phyloP scores from a whole-genome alignment of 2,329 filamentous ascomycete species.

The Diplocarpon mali region DNA sequence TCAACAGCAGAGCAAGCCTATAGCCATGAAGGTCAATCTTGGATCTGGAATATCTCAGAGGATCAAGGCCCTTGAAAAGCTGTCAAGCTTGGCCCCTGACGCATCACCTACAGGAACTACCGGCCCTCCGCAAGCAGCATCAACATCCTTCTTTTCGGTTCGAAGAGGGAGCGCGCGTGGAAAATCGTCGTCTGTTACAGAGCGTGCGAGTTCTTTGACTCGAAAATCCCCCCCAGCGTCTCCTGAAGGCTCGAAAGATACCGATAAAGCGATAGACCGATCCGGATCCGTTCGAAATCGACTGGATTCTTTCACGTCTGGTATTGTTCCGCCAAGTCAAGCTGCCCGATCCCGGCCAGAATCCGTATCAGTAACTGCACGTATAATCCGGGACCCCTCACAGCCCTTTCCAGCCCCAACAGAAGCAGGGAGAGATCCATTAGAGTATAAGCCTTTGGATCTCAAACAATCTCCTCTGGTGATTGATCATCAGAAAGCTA shows the following conservation, averaged over 20 bases:
- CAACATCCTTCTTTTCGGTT: slow-evolving; percentile 48
- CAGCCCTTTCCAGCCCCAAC: slow-evolving; percentile 32
- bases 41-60: slow-evolving; percentile 87
- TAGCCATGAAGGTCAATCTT: slow-evolving; percentile 67
- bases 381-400: slow-evolving; percentile 59
- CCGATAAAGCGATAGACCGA: slow-evolving; percentile 22
- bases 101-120: slow-evolving; percentile 8
- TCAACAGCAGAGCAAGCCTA: slow-evolving; percentile 37
- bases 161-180: slow-evolving; percentile 32
- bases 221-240: slow-evolving; percentile 30
- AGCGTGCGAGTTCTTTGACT: slow-evolving; percentile 29
- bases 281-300: slow-evolving; percentile 23
- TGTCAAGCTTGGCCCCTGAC: slow-evolving; percentile 38
- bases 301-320: slow-evolving; percentile 18
- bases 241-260: slow-evolving; percentile 38
- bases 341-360: slow-evolving; percentile 45
- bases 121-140: slow-evolving; percentile 31
- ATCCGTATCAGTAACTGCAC: slow-evolving; percentile 79
- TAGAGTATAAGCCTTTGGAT: slow-evolving; percentile 39
- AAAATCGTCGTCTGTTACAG: slow-evolving; percentile 29
- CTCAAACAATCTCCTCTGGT: slow-evolving; percentile 48
- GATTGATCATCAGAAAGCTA: slow-evolving; percentile 42
- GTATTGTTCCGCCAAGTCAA: slow-evolving; percentile 11
- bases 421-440: slow-evolving; percentile 30
- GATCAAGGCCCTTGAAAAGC: slow-evolving; percentile 84